phyloP scores from a whole-genome alignment of 163 green algal genomes.

The Scenedesmus sp. region DNA sequence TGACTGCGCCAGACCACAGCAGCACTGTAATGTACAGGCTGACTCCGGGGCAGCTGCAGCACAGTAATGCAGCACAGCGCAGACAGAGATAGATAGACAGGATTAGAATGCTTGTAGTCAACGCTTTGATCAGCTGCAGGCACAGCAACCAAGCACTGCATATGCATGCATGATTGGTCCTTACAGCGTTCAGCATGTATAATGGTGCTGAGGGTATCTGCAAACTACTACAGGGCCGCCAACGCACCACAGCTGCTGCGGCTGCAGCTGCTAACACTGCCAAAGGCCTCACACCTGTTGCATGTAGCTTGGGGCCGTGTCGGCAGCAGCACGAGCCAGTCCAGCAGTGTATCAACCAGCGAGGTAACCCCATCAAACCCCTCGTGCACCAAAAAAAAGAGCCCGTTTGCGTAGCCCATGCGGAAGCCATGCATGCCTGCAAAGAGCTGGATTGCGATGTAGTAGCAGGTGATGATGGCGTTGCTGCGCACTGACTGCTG shows the following conservation, averaged over 20 bases:
- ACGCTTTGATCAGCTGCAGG: no score
- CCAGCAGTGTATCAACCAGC: background rate
- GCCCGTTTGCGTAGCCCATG: background rate
- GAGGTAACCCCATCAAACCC: background rate
- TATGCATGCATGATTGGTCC: no score
- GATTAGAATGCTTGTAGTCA: no score
- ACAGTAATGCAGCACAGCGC: background rate
- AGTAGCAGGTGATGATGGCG: background rate
- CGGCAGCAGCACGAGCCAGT: background rate
- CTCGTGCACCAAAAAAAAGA: background rate
- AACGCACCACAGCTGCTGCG: background rate
- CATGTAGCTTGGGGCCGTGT: background rate
- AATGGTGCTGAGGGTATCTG: no score
- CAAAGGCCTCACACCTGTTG: background rate
- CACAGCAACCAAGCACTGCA: no score
- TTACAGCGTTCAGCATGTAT: no score
- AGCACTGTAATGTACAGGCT: background rate
- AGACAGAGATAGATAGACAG: no score
- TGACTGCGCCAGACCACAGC: background rate
- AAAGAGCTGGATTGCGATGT: background rate
- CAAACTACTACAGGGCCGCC: no score
- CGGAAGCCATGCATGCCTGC: background rate
- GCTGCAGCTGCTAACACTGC: background rate
- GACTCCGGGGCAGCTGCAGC: background rate
- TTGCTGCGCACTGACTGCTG: background rate